Base-by-base conservation (phyloP, 2,329 filamentous ascomycete species). In the Epichloe sp. region DNA sequence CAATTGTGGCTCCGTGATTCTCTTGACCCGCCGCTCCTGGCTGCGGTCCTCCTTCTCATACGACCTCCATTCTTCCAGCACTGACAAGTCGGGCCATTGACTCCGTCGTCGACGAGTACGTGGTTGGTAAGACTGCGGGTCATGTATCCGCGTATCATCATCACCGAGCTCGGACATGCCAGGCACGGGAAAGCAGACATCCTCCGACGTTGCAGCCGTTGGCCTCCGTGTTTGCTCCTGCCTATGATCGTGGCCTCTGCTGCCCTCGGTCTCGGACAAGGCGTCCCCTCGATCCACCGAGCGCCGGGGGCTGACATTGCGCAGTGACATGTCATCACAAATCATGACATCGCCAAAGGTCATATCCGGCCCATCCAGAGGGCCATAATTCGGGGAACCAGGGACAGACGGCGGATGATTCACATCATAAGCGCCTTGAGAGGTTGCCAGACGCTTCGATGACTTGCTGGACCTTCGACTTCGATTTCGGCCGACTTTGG, bases 1-100 rank as follows among this genome's bases (percentile, higher is more conserved):
- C 58, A 97, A 80, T 61, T 96, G 83, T 10, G 93, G 93, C 63
- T 98, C 93, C 5, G 85, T 94, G 57, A 97, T 91, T 65, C 86
- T 93, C 71, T 95, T 95, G 45, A 86, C 85, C 3, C 89, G 82
- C 41, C 88, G 80, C 50, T 86, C 87, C 52, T 93, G 88, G 49
- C 80, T 91, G 49, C 87, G 79, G 19, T 68, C 67, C 63, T 95
- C 89, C 66, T 95, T 95, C 66, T 98, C 93, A 57, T 91, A 82
- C 4, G 79, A 79, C 55, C 85, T 88, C 90, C 90, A 98, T 56
- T 95, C 87, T 53, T 96, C 88, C 11, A 98, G 71, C 5, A 87
- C 80, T 1, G 79, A 73, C 15, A 97, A 71, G 64, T 97, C 89
- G 0, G 93, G 93, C 89, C 90, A 97, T 57, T 85, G 83, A 37